Conservation (phyloP, 768 basidiomycete genomes). For the Kwoniella shandongensis region DNA sequence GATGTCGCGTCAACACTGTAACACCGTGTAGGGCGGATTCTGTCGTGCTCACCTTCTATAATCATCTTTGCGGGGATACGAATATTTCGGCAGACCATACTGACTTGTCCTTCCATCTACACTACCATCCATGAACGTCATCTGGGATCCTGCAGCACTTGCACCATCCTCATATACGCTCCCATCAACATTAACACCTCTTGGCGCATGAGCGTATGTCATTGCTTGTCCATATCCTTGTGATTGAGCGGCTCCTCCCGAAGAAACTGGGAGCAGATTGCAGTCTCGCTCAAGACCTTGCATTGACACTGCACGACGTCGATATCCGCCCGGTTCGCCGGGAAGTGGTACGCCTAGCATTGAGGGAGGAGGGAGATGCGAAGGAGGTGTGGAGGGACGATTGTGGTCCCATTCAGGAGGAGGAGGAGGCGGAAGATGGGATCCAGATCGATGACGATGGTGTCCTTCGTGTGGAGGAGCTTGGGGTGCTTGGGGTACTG, state of each 20-base stretch:
- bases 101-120: slow-evolving; percentile 40
- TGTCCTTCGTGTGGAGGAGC: background rate
- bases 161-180: slow-evolving; percentile 37
- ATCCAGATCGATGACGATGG: slow-evolving; percentile 21
- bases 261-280: no score
- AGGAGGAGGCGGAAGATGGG: slow-evolving; percentile 17
- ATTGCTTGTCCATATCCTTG: no score
- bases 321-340: background rate
- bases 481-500: background rate
- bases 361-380: slow-evolving; percentile 6
- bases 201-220: no score
- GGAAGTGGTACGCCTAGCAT: slow-evolving; percentile 6
- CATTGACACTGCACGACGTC: slow-evolving; percentile 25
- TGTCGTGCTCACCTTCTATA: slow-evolving; percentile 42
- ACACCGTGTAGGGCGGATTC: no score
- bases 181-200: slow-evolving; percentile 3
- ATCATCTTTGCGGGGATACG: slow-evolving; percentile 38
- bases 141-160: slow-evolving; percentile 33
- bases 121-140: slow-evolving; percentile 48
- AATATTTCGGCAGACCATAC: slow-evolving; percentile 45
- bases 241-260: slow-evolving; percentile 10
- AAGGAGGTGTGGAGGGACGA: background rate
- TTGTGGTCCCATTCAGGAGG: slow-evolving; percentile 1
- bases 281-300: slow-evolving; percentile 18
- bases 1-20: background rate